Evolutionary conservation across 2,329 filamentous ascomycete species (phyloP).

Genomic region (Diaporthe ilicicola): DNA sequence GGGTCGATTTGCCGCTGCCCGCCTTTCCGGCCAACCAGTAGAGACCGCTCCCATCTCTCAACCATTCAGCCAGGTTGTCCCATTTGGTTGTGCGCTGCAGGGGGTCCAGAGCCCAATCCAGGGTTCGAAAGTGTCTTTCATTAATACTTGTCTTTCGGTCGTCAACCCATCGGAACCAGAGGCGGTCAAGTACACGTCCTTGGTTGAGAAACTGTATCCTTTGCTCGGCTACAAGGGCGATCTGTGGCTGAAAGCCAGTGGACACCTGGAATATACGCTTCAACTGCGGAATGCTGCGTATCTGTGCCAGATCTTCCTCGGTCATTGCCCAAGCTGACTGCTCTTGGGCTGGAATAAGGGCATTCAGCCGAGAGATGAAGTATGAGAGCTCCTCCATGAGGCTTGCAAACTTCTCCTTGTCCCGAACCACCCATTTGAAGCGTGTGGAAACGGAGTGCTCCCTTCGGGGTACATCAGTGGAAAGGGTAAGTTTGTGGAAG

Average conservation of each 20-base stretch:
- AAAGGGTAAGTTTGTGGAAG: not conserved
- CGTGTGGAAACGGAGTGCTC: not conserved
- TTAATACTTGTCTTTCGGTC: not conserved
- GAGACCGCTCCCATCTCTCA: not conserved
- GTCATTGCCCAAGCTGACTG: not conserved
- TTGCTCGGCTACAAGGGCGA: not conserved
- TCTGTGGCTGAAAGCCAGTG: not conserved
- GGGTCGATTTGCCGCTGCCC: conserved; percentile 14
- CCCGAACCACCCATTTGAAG: not conserved
- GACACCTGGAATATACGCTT: not conserved
- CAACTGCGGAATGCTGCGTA: not conserved
- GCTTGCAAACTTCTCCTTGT: not conserved
- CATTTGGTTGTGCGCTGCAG: not conserved
- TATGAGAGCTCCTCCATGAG: not conserved
- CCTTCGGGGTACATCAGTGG: fast-evolving
- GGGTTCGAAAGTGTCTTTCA: not conserved
- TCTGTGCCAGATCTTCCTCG: not conserved
- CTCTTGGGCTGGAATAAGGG: not conserved
- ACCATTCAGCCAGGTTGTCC: not conserved
- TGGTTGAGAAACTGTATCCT: not conserved
- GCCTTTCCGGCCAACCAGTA: conserved; percentile 12
- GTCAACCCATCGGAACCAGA: not conserved
- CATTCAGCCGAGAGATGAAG: not conserved
- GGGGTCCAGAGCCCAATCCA: not conserved
- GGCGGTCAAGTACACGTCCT: not conserved